These are phyloP conservation scores for Diutina neorugosa DNA, from an alignment of 1,139 yeast species.

Conservation along the genomic window DNA sequence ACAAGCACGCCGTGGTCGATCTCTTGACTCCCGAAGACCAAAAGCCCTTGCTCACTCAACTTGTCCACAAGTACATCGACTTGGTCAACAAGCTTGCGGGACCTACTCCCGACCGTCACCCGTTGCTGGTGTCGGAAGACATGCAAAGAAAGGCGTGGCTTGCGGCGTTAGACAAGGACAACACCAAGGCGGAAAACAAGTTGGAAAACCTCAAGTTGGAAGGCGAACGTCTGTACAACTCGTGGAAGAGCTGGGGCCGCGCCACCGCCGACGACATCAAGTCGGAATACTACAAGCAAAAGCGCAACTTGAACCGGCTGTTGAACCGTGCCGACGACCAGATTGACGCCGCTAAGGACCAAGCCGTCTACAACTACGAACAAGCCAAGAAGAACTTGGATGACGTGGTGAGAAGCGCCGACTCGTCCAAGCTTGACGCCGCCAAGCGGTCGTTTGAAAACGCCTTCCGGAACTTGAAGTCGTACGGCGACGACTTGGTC, in stretches of 20 bases:
- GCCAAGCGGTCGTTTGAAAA: not conserved
- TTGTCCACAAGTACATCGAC: slow-evolving; percentile 3
- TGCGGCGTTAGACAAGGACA: not conserved
- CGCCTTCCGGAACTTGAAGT: not conserved
- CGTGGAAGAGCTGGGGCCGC: not conserved
- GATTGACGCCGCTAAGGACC: not conserved
- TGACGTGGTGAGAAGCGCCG: not conserved
- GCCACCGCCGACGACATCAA: not conserved
- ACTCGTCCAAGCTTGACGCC: not conserved
- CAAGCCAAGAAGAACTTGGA: slow-evolving; percentile 4
- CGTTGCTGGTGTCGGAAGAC: not conserved
- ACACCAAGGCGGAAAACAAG: too few species aligned
- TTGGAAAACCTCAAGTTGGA: not conserved
- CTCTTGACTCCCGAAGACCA: not conserved
- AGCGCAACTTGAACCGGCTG: not conserved
- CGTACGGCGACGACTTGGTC: not conserved
- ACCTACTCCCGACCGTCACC: not conserved
- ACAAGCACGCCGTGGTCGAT: not conserved
- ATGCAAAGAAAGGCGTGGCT: slow-evolving; percentile 1
- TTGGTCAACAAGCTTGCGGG: slow-evolving; percentile 3
- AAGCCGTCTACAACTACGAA: not conserved
- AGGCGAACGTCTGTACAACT: not conserved
- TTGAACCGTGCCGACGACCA: not conserved
- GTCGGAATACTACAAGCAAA: slow-evolving; percentile 1
- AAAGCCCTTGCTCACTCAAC: slow-evolving; percentile 1